A percentile compares a stretch with the other conserved stretches of the same genome.
Conservation (phyloP, 495 filamentous ascomycete species). For the Thozetella sp. region DNA sequence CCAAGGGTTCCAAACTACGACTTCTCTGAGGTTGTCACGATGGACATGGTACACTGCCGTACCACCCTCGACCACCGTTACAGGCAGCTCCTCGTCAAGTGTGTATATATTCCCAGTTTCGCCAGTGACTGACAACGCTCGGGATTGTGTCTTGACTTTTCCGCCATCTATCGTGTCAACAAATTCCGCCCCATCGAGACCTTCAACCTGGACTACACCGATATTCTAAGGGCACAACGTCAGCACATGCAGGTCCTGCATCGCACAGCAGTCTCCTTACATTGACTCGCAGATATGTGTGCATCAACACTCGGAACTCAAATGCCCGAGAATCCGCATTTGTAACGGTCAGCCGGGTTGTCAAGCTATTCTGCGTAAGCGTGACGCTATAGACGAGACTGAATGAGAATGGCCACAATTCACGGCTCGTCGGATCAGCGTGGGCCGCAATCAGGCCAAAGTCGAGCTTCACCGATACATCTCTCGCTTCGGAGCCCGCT, state of each 20-base stretch:
- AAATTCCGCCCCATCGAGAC: not conserved
- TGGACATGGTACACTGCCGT: not conserved
- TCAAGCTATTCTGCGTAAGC: not conserved
- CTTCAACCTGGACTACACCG: not conserved
- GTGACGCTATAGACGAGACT: not conserved
- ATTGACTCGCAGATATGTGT: not conserved
- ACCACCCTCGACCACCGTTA: not conserved
- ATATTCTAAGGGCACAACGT: not conserved
- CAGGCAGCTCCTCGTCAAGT: not conserved
- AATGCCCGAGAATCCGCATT: not conserved
- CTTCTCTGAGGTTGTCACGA: not conserved
- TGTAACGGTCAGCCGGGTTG: not conserved
- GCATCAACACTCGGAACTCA: not conserved
- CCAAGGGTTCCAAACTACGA: slow-evolving; percentile 91
- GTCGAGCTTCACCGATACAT: too few relatives aligned
- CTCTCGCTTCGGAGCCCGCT: not conserved
- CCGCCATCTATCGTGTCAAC: not conserved
- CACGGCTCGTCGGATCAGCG: not conserved
- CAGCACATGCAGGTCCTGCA: not conserved
- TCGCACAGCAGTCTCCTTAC: not conserved
- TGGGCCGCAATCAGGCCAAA: not conserved
- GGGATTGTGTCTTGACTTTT: not conserved
- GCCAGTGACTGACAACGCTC: not conserved
- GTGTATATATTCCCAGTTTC: not conserved
- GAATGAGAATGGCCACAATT: not conserved